Percentiles rank a stretch among this genome's conserved stretches.
phyloP scores from a whole-genome alignment of 2,329 filamentous ascomycete species.

The Colletotrichum echinochloae region DNA sequence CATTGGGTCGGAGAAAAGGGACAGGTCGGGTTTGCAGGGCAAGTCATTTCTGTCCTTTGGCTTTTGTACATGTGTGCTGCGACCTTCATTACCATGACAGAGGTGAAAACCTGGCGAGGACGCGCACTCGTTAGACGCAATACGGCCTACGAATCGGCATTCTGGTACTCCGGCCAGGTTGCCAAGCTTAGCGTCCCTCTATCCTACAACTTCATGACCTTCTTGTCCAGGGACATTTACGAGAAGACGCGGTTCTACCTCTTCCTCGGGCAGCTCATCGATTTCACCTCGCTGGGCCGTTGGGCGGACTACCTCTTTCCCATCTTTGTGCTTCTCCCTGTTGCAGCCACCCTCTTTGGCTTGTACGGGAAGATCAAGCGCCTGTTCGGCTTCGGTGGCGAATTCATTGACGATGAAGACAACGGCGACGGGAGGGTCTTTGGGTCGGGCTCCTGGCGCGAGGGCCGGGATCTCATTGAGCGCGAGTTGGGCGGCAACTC shows the following conservation, averaged over 20 bases:
- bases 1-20: constrained; percentile 78
- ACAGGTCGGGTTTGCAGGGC: constrained; percentile 86
- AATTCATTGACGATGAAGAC: constrained; percentile 81
- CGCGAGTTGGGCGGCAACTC: constrained; percentile 79
- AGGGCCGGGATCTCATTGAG: constrained; percentile 91
- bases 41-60: constrained; percentile 87
- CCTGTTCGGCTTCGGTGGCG: constrained; percentile 79
- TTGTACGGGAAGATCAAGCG: constrained; percentile 86
- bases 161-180: constrained; percentile 95
- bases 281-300: constrained; percentile 83
- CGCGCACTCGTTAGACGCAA: constrained; percentile 90
- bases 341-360: constrained; percentile 87
- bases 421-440: constrained; percentile 73
- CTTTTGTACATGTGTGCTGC: constrained; percentile 96
- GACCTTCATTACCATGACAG: constrained; percentile 86
- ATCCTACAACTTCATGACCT: constrained; percentile 96
- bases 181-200: constrained; percentile 93
- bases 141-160: constrained; percentile 92
- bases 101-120: constrained; percentile 98
- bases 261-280: constrained; percentile 86
- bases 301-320: constrained; percentile 93
- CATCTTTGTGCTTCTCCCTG: constrained; percentile 86
- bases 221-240: constrained; percentile 80
- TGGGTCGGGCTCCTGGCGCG: constrained; percentile 88
- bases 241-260: constrained; percentile 84